phyloP scores from a whole-genome alignment of 306 rosid genomes.

The Sophora flavescens region DNA sequence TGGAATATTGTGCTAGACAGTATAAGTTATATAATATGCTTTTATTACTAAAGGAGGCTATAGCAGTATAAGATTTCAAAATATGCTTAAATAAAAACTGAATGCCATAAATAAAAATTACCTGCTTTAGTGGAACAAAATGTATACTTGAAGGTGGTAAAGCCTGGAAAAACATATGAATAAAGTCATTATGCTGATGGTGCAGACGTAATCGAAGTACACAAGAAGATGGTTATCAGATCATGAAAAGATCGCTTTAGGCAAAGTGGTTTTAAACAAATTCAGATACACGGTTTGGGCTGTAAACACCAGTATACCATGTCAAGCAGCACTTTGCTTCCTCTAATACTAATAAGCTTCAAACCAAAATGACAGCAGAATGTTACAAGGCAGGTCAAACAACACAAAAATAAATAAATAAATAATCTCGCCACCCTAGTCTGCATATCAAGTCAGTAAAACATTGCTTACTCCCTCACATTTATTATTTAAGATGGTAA shows the following conservation, averaged over 20 bases:
- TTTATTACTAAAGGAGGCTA: slow-evolving; percentile 34
- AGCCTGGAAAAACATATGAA: slow-evolving; percentile 66
- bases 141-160: slow-evolving; percentile 79
- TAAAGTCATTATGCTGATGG: slow-evolving; percentile 35
- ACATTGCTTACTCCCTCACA: not conserved
- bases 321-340: slow-evolving; percentile 8
- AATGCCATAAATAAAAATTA: slow-evolving; percentile 41
- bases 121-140: slow-evolving; percentile 93
- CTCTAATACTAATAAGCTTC: slow-evolving; percentile 10
- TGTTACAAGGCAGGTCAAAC: not conserved
- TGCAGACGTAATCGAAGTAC: slow-evolving; percentile 6
- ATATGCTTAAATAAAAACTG: slow-evolving; percentile 27
- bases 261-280: not conserved
- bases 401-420: not conserved
- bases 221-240: slow-evolving; percentile 12
- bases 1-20: not conserved
- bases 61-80: slow-evolving; percentile 34
- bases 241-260: not conserved
- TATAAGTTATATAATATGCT: slow-evolving; percentile 1
- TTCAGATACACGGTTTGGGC: not conserved
- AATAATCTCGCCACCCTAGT: not conserved
- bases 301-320: slow-evolving; percentile 12
- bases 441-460: not conserved
- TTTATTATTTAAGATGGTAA: not conserved
- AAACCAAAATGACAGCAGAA: not conserved